Evolutionary conservation across 2,329 filamentous ascomycete species (phyloP), one percentile per base, ranked within the genome.

Genomic region (Aspergillus fumigatus): DNA sequence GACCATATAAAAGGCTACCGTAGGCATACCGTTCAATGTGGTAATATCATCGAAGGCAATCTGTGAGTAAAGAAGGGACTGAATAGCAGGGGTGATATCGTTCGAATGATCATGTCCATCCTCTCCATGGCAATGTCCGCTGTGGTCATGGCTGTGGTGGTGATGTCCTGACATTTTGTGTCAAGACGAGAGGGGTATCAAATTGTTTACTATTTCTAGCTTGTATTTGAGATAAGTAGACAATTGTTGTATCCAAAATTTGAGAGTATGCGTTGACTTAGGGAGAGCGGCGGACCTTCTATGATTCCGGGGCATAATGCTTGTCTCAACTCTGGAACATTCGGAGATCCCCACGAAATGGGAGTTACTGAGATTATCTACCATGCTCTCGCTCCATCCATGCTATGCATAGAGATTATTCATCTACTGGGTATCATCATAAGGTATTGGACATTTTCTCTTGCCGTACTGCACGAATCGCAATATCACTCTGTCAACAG

Each of bases 1-100:
- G 14, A 9, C 48, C 2, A 26, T 47, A 23, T n/a, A 35, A 19
- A 32, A 45, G 9, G 21, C 19, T 29, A 35, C 32, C 11, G 32
- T 35, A 54, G 8, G 40, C 47, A 19, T 67, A 74, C 72, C 94
- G 73, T 99, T 99, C 54, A 97, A 78, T 0, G 93, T 94, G 40
- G 80, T 84, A 60, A 99, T 86, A 27, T 86, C 83, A 75, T 90
- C 88, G 76, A 97, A 97, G 72, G 92, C 85, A 74, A 99, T 92
- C 72, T 96, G 89, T 62, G 90, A 86, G 79, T 97, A 97, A 38
- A 99, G 86, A 45, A 92, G 91, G 66, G 87, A 88, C 75, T 97
- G 93, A 17, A 97, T 81, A 1, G 92, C 93, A 0, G 94, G 94
- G 1, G 90, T 92, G 67, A 96, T 85, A 78, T 97, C 93, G 78